Evolutionary conservation across 2,329 filamentous ascomycete species (phyloP).

Genomic region (Aspergillus caelatus): DNA sequence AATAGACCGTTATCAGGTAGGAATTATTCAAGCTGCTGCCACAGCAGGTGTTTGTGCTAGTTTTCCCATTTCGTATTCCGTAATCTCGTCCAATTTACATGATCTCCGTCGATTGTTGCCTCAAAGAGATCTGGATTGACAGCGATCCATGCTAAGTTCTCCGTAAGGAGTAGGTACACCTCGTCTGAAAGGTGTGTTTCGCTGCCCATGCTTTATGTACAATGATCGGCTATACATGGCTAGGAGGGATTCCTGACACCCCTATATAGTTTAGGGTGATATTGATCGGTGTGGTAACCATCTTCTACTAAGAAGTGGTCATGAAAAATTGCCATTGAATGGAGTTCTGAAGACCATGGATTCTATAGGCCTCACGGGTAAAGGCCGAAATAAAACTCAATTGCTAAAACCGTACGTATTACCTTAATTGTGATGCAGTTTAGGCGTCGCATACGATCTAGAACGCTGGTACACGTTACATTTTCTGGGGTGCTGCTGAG

Average conservation of each 20-base stretch:
- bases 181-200: background rate
- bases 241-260: background rate
- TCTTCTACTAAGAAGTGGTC: constrained; percentile 19
- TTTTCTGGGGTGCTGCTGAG: constrained; percentile 5
- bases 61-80: background rate
- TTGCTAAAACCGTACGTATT: constrained; percentile 39
- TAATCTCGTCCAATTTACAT: constrained; percentile 3
- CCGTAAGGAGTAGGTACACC: background rate
- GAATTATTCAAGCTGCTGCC: background rate
- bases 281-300: background rate
- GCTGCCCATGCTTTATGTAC: background rate
- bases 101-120: background rate
- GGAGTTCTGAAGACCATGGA: constrained; percentile 29
- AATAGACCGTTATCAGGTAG: constrained; percentile 6
- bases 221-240: background rate
- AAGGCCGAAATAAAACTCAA: constrained; percentile 26
- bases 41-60: background rate
- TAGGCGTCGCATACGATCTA: background rate
- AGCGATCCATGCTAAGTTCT: background rate
- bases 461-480: constrained; percentile 1
- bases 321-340: constrained; percentile 25
- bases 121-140: background rate
- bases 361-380: constrained; percentile 24
- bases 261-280: background rate
- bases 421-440: constrained; percentile 8